phyloP scores from a whole-genome alignment of 164 flowering plant species.

The Sedum album region DNA sequence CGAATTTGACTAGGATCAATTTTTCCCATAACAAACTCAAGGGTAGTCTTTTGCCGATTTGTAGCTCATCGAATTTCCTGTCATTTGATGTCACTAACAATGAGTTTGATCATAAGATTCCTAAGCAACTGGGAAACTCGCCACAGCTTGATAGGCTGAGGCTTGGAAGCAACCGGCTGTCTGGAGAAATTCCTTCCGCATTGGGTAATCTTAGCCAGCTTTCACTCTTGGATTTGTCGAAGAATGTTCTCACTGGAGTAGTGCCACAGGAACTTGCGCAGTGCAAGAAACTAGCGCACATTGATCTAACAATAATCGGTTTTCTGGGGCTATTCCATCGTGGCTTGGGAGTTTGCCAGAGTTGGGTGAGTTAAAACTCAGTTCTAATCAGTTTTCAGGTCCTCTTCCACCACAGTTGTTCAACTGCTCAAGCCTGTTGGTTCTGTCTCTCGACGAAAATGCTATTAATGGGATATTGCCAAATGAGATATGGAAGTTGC shows the following conservation, averaged over 20 bases:
- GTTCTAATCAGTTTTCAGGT: conserved; percentile 52
- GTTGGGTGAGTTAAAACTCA: conserved; percentile 81
- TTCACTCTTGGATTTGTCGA: conserved; percentile 66
- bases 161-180: conserved; percentile 57
- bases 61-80: conserved; percentile 50
- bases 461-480: conserved; percentile 64
- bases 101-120: conserved; percentile 52
- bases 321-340: conserved; percentile 55
- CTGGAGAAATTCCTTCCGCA: conserved; percentile 54
- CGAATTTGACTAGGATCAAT: conserved; percentile 74
- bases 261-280: conserved; percentile 62
- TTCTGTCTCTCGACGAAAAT: conserved; percentile 58
- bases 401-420: conserved; percentile 58
- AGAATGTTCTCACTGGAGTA: conserved; percentile 56
- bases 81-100: conserved; percentile 86
- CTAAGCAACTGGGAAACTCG: conserved; percentile 63
- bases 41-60: conserved; percentile 67
- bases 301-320: conserved; percentile 72
- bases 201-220: conserved; percentile 51
- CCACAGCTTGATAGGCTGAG: conserved; percentile 60
- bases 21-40: conserved; percentile 68
- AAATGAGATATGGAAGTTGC: conserved; percentile 43
- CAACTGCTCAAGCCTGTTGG: conserved; percentile 61
- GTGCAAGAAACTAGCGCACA: conserved; percentile 64
- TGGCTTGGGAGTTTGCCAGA: conserved; percentile 75